phyloP scores from a whole-genome alignment of 2,329 filamentous ascomycete species.

The Aurifilum marmelostoma region DNA sequence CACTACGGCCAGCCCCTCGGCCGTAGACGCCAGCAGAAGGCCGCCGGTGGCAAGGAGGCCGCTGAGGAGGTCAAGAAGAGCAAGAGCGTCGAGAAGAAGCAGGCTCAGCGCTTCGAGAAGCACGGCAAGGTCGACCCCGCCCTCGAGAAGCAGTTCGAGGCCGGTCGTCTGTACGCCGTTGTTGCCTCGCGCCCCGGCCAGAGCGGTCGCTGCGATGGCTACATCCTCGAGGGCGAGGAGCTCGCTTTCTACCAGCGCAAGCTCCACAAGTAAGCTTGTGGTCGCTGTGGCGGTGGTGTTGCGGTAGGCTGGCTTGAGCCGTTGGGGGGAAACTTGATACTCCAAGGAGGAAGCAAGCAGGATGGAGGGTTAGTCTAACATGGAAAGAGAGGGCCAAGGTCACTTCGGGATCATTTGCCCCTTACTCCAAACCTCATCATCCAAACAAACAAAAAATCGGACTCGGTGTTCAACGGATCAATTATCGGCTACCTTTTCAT shows the following conservation, averaged over 20 bases:
- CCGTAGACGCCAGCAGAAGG: slow-evolving; percentile 88
- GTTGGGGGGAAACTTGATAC: neutral
- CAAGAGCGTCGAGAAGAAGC: slow-evolving; percentile 96
- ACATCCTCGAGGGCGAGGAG: slow-evolving; percentile 99
- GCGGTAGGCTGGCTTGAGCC: slow-evolving; percentile 18
- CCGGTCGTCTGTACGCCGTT: slow-evolving; percentile 94
- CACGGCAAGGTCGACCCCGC: slow-evolving; percentile 90
- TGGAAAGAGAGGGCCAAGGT: neutral
- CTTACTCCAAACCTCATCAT: slow-evolving; percentile 18
- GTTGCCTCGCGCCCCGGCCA: slow-evolving; percentile 92
- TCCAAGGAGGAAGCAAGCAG: neutral
- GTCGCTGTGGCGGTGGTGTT: neutral
- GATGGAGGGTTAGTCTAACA: slow-evolving; percentile 24
- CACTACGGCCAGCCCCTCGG: slow-evolving; percentile 94
- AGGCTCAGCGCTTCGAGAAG: slow-evolving; percentile 80
- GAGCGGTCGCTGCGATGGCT: slow-evolving; percentile 94
- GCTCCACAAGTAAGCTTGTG: slow-evolving; percentile 85
- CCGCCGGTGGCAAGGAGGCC: slow-evolving; percentile 56
- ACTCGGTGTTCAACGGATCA: slow-evolving; percentile 30
- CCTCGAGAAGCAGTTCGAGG: slow-evolving; percentile 99
- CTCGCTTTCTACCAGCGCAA: slow-evolving; percentile 99
- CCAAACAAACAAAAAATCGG: slow-evolving; percentile 25
- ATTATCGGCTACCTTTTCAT: slow-evolving; percentile 25
- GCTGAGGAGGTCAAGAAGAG: slow-evolving; percentile 85
- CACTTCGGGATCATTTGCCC: neutral